phyloP scores from a whole-genome alignment of 345 rosid genomes.

The Acer negundo region DNA sequence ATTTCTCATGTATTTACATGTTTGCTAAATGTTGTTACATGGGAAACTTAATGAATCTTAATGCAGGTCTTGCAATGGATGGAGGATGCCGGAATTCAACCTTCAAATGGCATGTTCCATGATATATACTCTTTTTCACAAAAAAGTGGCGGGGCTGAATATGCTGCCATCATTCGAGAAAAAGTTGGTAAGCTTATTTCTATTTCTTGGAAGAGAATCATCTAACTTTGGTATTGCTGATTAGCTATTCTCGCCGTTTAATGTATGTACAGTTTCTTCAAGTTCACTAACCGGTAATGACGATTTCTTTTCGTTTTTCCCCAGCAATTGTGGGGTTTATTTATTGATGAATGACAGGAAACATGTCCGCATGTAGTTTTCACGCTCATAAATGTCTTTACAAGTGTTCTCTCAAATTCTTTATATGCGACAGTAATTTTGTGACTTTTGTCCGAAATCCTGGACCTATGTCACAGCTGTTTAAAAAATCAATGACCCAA shows the following conservation, averaged over 20 bases:
- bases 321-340: neutral
- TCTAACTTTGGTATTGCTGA: neutral
- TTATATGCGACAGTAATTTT: neutral
- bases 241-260: neutral
- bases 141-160: constrained; percentile 64
- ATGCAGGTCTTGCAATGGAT: constrained; percentile 86
- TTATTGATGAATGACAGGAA: neutral
- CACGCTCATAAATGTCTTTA: neutral
- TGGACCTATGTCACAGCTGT: neutral
- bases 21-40: neutral
- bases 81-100: constrained; percentile 68
- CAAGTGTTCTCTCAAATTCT: neutral
- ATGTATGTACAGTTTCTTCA: neutral
- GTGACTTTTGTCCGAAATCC: neutral
- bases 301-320: neutral
- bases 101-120: constrained; percentile 65
- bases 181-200: constrained; percentile 56
- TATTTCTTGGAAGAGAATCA: constrained; percentile 13
- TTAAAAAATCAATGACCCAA: neutral
- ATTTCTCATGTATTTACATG: neutral
- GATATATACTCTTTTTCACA: constrained; percentile 66
- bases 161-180: constrained; percentile 51
- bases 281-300: neutral
- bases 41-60: neutral
- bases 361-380: neutral